A percentile compares a stretch with the other conserved stretches of the same genome.
Conservation (phyloP, 805 yeast genomes). For the Starmerella tilneyi region DNA sequence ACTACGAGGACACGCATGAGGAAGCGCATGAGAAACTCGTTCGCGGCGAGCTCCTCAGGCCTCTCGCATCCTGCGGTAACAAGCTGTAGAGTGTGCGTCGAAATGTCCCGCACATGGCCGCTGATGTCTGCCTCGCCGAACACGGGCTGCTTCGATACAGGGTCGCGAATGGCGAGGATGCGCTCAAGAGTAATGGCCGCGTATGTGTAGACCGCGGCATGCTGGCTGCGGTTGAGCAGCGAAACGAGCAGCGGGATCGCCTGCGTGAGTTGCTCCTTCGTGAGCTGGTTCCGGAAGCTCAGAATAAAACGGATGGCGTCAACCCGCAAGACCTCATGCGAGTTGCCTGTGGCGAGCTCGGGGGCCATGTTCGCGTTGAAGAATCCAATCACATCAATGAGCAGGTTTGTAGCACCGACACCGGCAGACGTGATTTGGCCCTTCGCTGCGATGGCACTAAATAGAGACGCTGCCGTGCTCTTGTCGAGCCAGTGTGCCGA, state of each 20-base stretch:
- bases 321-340: conserved; percentile 68
- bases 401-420: conserved; percentile 70
- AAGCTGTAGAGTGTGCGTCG: conserved; percentile 55
- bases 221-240: conserved; percentile 55
- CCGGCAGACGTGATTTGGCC: conserved; percentile 82
- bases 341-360: conserved; percentile 45
- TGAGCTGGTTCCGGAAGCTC: conserved; percentile 83
- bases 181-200: conserved; percentile 89
- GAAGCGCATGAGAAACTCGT: conserved; percentile 84
- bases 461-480: conserved; percentile 76
- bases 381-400: conserved; percentile 78
- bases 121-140: conserved; percentile 66
- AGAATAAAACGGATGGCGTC: conserved; percentile 89
- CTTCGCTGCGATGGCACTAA: conserved; percentile 81
- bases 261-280: conserved; percentile 69
- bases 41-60: conserved; percentile 90
- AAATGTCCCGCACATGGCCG: conserved; percentile 46
- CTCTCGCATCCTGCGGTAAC: conserved; percentile 49
- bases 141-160: conserved; percentile 37
- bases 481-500: conserved; percentile 66
- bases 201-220: conserved; percentile 75
- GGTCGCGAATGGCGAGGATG: conserved; percentile 59
- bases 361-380: conserved; percentile 72
- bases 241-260: conserved; percentile 68
- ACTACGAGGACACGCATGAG: conserved; percentile 73